Conservation (phyloP, 139 green algal genomes). For the Chlamydomonas asymmetrica region DNA sequence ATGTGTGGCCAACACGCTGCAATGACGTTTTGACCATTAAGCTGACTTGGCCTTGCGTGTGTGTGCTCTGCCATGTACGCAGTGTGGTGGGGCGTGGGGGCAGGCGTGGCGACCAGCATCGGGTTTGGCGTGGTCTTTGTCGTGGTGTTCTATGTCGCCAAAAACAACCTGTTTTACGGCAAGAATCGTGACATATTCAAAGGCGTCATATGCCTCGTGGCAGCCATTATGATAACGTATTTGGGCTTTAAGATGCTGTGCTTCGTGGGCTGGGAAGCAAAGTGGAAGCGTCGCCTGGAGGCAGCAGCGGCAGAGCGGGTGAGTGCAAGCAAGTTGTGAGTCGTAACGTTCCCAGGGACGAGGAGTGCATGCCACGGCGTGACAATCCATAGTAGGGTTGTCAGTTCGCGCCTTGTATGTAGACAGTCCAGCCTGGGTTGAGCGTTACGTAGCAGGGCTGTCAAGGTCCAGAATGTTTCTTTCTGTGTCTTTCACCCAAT, state of each 20-base stretch:
- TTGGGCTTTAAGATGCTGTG: constrained; percentile 62
- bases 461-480: no score
- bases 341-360: no score
- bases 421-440: no score
- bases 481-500: no score
- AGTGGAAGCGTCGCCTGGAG: constrained; percentile 48
- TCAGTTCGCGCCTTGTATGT: no score
- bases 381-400: no score
- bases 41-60: background rate
- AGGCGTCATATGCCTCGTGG: constrained; percentile 47
- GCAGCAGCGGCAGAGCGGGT: constrained; percentile 22
- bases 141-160: constrained; percentile 43
- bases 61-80: constrained; percentile 9
- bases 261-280: constrained; percentile 53
- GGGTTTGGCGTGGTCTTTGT: constrained; percentile 50
- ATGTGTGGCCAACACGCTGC: no score
- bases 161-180: constrained; percentile 45
- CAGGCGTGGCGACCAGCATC: constrained; percentile 35
- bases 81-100: constrained; percentile 60
- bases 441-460: no score
- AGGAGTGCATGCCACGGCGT: background rate
- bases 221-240: constrained; percentile 37
- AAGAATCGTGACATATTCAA: constrained; percentile 42
- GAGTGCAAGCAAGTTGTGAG: no score
- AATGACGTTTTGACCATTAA: background rate